Evolutionary conservation across 805 yeast species (phyloP).

Genomic region (Saturnispora besseyi): DNA sequence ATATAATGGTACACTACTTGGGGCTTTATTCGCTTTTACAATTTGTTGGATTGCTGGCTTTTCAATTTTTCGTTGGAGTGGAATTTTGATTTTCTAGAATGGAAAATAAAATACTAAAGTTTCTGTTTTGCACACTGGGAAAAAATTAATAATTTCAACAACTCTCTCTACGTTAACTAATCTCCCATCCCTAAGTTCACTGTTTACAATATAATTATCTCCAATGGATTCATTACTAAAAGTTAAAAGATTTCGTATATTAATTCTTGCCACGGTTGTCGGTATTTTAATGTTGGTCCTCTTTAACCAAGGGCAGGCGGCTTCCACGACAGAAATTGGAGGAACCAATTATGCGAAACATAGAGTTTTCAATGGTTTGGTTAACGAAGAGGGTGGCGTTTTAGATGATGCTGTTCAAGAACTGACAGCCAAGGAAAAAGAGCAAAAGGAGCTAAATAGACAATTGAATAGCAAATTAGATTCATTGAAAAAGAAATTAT

Average conservation of each 20-base stretch:
- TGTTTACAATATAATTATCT: no score
- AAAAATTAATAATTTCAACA: no score
- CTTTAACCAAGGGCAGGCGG: neutral
- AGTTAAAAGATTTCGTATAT: neutral
- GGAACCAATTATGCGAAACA: neutral
- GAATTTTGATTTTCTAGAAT: no score
- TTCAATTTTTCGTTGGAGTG: no score
- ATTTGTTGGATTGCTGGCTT: no score
- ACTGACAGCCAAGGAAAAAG: neutral
- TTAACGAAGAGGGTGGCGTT: slow-evolving; percentile 2
- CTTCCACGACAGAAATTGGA: neutral
- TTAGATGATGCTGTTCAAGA: slow-evolving; percentile 3
- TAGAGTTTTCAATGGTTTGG: slow-evolving; percentile 1
- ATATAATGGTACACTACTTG: no score
- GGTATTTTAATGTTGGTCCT: neutral
- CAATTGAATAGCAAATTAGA: neutral
- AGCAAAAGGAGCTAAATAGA: neutral
- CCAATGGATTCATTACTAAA: neutral
- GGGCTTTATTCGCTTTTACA: no score
- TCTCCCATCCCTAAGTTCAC: no score
- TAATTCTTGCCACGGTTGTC: neutral
- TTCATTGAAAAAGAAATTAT: neutral
- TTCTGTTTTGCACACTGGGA: no score
- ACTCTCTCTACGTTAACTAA: no score
- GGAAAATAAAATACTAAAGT: no score